Conservation (phyloP, 176 grass and related monocot genomes). For the Paspalum vaginatum region DNA sequence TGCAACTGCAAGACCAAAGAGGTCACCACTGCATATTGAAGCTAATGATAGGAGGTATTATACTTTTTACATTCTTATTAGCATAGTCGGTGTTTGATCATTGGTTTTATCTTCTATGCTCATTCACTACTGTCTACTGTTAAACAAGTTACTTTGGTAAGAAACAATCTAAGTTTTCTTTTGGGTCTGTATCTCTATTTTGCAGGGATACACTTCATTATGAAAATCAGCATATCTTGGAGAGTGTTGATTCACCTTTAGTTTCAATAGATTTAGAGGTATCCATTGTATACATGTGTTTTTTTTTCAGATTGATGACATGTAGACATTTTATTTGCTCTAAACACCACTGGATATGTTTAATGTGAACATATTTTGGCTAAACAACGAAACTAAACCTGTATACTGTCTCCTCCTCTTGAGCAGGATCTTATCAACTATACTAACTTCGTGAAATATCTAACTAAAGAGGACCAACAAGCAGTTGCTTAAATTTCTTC, state of each 20-base stretch:
- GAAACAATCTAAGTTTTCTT: slow-evolving; percentile 25
- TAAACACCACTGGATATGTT: slow-evolving; percentile 5
- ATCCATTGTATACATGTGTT: slow-evolving; percentile 11
- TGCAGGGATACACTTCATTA: slow-evolving; percentile 52
- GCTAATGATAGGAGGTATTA: slow-evolving; percentile 56
- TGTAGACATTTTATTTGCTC: slow-evolving; percentile 34
- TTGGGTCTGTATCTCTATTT: slow-evolving; percentile 15
- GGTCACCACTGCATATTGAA: slow-evolving; percentile 20
- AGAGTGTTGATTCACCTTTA: slow-evolving; percentile 54
- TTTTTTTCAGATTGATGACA: slow-evolving; percentile 29
- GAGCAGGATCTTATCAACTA: slow-evolving; percentile 67
- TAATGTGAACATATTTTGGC: slow-evolving; percentile 7
- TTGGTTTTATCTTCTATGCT: slow-evolving; percentile 14
- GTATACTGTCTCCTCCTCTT: slow-evolving; percentile 21
- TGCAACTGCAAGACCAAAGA: slow-evolving; percentile 38
- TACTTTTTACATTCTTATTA: slow-evolving; percentile 8
- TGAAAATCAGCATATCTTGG: slow-evolving; percentile 47
- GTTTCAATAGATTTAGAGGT: slow-evolving; percentile 58
- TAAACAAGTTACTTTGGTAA: slow-evolving; percentile 17
- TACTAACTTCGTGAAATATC: slow-evolving; percentile 55
- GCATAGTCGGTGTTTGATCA: slow-evolving; percentile 10
- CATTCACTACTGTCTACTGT: slow-evolving; percentile 20
- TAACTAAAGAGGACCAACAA: slow-evolving; percentile 66
- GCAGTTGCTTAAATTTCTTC: slow-evolving; percentile 62
- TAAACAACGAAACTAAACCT: slow-evolving; percentile 19